These are phyloP conservation scores for Isatis tinctoria DNA, from an alignment of 345 rosid species.

Conservation along the genomic window DNA sequence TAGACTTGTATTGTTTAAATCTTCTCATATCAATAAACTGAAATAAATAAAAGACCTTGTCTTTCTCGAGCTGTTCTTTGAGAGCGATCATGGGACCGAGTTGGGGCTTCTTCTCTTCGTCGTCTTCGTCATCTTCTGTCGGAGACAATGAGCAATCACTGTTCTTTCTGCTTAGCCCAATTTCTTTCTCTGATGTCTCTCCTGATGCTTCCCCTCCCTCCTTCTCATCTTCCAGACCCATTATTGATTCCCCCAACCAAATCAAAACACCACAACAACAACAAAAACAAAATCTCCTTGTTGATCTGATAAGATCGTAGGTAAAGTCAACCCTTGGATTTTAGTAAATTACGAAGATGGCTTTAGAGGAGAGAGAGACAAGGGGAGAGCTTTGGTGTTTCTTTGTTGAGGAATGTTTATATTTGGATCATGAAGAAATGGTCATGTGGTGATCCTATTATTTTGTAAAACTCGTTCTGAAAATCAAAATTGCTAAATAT, in stretches of 20 bases:
- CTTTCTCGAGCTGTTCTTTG: slow-evolving; percentile 45
- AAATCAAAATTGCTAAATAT: slow-evolving; percentile 21
- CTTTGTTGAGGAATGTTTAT: slow-evolving; percentile 31
- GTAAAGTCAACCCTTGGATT: slow-evolving; percentile 3
- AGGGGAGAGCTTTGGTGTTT: slow-evolving; percentile 4
- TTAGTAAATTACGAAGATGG: not conserved
- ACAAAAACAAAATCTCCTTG: not conserved
- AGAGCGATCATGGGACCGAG: slow-evolving; percentile 47
- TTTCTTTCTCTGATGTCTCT: slow-evolving; percentile 24
- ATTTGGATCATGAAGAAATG: slow-evolving; percentile 38
- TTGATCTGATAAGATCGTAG: not conserved
- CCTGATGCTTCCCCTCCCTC: slow-evolving; percentile 22
- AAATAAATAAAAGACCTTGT: slow-evolving; percentile 26
- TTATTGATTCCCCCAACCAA: slow-evolving; percentile 12
- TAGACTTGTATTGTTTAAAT: not conserved
- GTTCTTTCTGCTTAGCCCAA: slow-evolving; percentile 27
- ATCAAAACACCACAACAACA: not conserved
- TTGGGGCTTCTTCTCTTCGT: slow-evolving; percentile 28
- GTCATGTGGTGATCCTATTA: slow-evolving; percentile 81
- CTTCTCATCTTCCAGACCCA: slow-evolving; percentile 31
- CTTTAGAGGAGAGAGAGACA: slow-evolving; percentile 25
- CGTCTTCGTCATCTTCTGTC: slow-evolving; percentile 33
- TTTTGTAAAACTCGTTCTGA: slow-evolving; percentile 24
- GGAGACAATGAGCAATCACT: slow-evolving; percentile 33
- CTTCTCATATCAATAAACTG: not conserved